Evolutionary conservation across 305 asterid species (phyloP).

Genomic region (Fraxinus xanthoxyloides): DNA sequence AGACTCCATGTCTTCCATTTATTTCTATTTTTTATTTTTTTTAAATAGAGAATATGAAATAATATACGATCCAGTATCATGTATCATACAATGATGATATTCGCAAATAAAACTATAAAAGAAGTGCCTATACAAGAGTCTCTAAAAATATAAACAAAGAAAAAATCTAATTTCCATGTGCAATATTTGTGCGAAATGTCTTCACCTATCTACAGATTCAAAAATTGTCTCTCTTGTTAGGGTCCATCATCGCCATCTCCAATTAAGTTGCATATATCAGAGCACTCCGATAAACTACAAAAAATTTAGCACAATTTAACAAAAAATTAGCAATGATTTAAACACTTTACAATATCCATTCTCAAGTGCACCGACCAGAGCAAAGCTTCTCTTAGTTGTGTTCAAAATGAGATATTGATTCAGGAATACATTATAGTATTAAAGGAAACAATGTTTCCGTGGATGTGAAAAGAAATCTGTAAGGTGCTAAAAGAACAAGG

Average conservation of each 20-base stretch:
- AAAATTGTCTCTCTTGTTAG: background rate
- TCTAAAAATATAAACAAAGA: background rate
- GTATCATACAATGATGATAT: background rate
- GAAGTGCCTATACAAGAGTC: background rate
- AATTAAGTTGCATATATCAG: conserved; percentile 60
- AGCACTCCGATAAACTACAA: conserved; percentile 52
- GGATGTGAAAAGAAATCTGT: background rate
- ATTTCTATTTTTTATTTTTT: too few relatives aligned
- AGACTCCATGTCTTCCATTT: background rate
- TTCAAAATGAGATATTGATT: background rate
- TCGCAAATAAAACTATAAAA: background rate
- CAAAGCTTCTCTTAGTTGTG: background rate
- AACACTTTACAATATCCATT: background rate
- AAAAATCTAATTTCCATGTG: background rate
- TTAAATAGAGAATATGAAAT: background rate
- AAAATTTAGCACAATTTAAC: background rate
- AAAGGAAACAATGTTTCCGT: background rate
- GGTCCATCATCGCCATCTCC: conserved; percentile 60
- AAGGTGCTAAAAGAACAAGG: background rate
- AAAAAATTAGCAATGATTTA: background rate
- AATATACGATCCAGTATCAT: background rate
- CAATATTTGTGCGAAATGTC: background rate
- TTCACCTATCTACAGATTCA: background rate
- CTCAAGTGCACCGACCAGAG: background rate
- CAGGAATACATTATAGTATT: background rate